A percentile compares a stretch with the other conserved stretches of the same genome.
phyloP scores from a whole-genome alignment of 345 rosid species.

The Leavenworthia alabamica region DNA sequence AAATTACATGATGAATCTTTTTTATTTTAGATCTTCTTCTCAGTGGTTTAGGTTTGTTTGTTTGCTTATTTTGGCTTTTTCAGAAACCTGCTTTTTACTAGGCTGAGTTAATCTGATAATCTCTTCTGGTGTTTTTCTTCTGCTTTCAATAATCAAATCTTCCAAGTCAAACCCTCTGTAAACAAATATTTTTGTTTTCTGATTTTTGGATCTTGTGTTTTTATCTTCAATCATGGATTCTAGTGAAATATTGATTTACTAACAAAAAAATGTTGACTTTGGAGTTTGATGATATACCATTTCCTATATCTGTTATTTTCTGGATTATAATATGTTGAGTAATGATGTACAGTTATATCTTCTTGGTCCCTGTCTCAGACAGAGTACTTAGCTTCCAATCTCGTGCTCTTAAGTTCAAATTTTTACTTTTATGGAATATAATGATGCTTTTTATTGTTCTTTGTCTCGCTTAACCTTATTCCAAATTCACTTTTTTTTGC shows the following conservation, averaged over 20 bases:
- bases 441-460: background rate
- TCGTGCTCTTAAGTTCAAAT: background rate
- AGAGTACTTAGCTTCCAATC: background rate
- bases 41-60: background rate
- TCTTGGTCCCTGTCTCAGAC: background rate
- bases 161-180: background rate
- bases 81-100: background rate
- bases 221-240: background rate
- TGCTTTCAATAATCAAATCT: background rate
- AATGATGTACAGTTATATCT: no score
- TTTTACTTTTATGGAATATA: background rate
- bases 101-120: background rate
- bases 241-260: background rate
- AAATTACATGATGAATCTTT: background rate
- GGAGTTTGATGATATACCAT: conserved; percentile 4
- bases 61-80: conserved; percentile 1
- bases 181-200: background rate
- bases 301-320: background rate
- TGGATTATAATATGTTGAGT: no score
- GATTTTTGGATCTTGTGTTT: conserved; percentile 10
- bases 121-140: no score
- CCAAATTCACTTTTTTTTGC: no score
- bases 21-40: background rate
- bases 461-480: background rate
- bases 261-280: conserved; percentile 7